A percentile compares a stretch with the other conserved stretches of the same genome.
These are phyloP conservation scores for Botrytis hyacinthi DNA, from an alignment of 2,329 filamentous ascomycete genomes.

Conservation along the genomic window DNA sequence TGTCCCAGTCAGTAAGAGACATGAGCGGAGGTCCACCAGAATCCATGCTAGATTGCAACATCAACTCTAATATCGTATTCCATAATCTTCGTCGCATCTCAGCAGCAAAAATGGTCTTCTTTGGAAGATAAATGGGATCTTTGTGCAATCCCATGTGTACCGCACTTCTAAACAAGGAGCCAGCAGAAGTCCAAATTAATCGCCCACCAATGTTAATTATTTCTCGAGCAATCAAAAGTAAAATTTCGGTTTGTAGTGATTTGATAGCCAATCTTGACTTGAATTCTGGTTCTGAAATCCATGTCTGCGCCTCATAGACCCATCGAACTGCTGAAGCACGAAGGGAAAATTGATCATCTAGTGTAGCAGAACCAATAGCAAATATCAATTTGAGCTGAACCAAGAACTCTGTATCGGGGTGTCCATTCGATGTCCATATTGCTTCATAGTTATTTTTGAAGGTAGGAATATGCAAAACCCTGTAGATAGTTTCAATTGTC, in stretches of 20 bases:
- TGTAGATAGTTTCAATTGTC: constrained; percentile 48
- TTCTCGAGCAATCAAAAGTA: constrained; percentile 47
- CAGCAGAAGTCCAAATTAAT: constrained; percentile 49
- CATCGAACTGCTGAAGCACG: constrained; percentile 51
- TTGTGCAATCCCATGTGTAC: constrained; percentile 52
- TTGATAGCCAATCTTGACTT: constrained; percentile 52
- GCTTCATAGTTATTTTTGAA: constrained; percentile 51
- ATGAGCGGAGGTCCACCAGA: constrained; percentile 49
- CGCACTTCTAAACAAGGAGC: constrained; percentile 46
- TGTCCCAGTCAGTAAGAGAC: constrained; percentile 46
- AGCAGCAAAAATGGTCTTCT: constrained; percentile 38
- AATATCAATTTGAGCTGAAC: constrained; percentile 58
- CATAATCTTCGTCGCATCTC: constrained; percentile 53
- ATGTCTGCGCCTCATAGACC: constrained; percentile 57
- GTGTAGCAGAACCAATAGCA: constrained; percentile 53
- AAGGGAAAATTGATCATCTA: constrained; percentile 51
- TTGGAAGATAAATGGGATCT: constrained; percentile 45
- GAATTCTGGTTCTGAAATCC: constrained; percentile 52
- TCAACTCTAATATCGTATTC: constrained; percentile 52
- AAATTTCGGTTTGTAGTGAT: constrained; percentile 49
- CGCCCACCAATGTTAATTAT: constrained; percentile 43
- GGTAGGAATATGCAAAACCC: constrained; percentile 51
- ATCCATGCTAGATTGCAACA: constrained; percentile 46
- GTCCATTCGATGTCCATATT: constrained; percentile 44
- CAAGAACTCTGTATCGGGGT: constrained; percentile 47